Evolutionary conservation across 768 basidiomycete species (phyloP).

Genomic region (Cystofilobasidium capitatum): DNA sequence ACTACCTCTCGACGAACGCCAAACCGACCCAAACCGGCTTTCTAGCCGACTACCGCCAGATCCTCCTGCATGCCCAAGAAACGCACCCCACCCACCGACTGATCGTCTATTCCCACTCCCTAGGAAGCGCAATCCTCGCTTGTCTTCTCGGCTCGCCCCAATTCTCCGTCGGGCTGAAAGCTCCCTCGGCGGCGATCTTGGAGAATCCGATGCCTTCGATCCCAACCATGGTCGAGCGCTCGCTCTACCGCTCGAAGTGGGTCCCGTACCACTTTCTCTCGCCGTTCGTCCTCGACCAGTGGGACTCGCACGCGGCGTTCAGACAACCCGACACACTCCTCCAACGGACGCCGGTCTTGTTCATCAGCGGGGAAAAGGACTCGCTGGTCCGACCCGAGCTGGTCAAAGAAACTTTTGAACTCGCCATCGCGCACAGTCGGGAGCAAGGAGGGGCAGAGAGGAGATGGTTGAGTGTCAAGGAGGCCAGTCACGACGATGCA

Average conservation of each 20-base stretch:
- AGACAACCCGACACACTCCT: constrained; percentile 37
- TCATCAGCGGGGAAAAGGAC: constrained; percentile 40
- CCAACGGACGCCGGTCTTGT: constrained; percentile 29
- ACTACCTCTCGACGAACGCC: constrained; percentile 45
- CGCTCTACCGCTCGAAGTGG: constrained; percentile 46
- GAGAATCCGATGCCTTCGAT: constrained; percentile 50
- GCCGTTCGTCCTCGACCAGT: constrained; percentile 44
- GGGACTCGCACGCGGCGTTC: constrained; percentile 44
- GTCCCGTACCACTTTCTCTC: constrained; percentile 48
- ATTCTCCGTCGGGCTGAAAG: background rate
- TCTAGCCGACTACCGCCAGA: constrained; percentile 42
- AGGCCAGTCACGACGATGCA: constrained; percentile 43
- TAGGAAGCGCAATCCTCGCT: constrained; percentile 46
- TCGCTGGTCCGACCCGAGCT: constrained; percentile 46
- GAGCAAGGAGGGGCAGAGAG: constrained; percentile 1
- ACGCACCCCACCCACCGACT: constrained; percentile 40
- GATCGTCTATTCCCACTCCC: constrained; percentile 47
- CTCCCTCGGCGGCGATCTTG: constrained; percentile 43
- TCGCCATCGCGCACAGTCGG: background rate
- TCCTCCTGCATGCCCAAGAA: constrained; percentile 37
- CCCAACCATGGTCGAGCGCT: constrained; percentile 43
- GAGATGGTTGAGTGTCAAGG: constrained; percentile 36
- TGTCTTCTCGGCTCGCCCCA: constrained; percentile 38
- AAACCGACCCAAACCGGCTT: constrained; percentile 43
- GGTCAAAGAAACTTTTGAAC: constrained; percentile 37